Evolutionary conservation across 768 basidiomycete genomes (phyloP), one percentile per base, ranked within the genome.

Genomic region (Rhodotorula kratochvilovae): DNA sequence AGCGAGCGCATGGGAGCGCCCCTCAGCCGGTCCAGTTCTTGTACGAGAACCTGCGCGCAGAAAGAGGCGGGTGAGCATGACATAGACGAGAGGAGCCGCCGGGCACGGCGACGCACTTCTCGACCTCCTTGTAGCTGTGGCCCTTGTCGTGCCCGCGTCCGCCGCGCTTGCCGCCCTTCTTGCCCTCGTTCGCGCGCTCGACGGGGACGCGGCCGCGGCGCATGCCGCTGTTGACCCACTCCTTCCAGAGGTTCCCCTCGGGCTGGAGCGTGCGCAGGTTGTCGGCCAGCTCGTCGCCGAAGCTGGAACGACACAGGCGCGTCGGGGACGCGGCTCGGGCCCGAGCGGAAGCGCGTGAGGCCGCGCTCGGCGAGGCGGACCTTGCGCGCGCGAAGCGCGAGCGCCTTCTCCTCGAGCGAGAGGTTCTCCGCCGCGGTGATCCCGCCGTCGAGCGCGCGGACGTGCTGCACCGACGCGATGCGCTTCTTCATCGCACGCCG

Each of bases 401-500:
- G 36, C 31, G 74, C 74, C 62, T 75, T 75, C 48, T 72, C 74
- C 50, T 69, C 72, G 45, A 77, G 66, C 7, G 66, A 68, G 61
- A 74, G 66, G 25, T 59, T 23, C 45, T 50, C n/a, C 29, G 68
- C 58, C n/a, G 39, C 51, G 29, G 51, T 61, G 77, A 80, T 55
- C 79, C 81, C 80, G 80, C 82, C 67, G 78, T 81, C 61, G 80
- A 82, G 64, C 80, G 81, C 43, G 75, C 75, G 57, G 81, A 69
- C 55, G 56, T 68, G 27, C 61, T 76, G 73, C 59, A 74, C 58
- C 42, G 71, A 63, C 29, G 76, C 59, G 66, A 74, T 70, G 23
- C 72, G 67, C 61, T 66, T 58, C 67, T 78, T 75, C 51, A 67
- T 66, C 59, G 71, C 76, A 33, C 68, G 50, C 29, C 72, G 65